Evolutionary conservation across 2,329 filamentous ascomycete species (phyloP).

Genomic region (Cladosporium sp.): DNA sequence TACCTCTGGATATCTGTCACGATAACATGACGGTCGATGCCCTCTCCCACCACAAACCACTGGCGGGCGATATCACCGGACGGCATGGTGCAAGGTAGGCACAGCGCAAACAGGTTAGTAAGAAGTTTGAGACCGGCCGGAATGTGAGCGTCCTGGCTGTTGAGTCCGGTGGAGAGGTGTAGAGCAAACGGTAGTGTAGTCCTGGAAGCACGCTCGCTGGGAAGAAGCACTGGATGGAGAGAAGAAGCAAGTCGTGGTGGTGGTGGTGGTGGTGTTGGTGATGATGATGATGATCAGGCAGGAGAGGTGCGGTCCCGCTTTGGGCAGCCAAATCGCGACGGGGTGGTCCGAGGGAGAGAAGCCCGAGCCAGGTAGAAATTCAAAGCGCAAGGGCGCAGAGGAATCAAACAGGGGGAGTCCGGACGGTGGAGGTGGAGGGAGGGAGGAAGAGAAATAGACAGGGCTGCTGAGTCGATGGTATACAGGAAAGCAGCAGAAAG

Average conservation of each 20-base stretch:
- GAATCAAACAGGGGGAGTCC: background rate
- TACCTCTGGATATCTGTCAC: constrained; percentile 51
- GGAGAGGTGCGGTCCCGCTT: constrained; percentile 9
- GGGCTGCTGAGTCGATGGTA: background rate
- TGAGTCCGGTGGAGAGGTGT: background rate
- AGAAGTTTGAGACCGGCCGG: background rate
- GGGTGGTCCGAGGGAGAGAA: constrained; percentile 1
- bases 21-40: constrained; percentile 50
- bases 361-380: background rate
- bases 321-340: constrained; percentile 13
- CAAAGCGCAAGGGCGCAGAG: constrained; percentile 1
- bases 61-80: constrained; percentile 36
- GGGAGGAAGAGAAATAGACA: background rate
- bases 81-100: constrained; percentile 21
- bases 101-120: background rate
- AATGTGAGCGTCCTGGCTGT: background rate
- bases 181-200: background rate
- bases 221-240: background rate
- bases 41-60: constrained; percentile 48
- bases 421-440: background rate
- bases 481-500: background rate
- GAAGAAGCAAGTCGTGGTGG: background rate
- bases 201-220: background rate
- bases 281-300: background rate
- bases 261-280: background rate